These are phyloP conservation scores for Sugiyamaella valdiviana DNA, from an alignment of 805 yeast genomes.

Conservation along the genomic window DNA sequence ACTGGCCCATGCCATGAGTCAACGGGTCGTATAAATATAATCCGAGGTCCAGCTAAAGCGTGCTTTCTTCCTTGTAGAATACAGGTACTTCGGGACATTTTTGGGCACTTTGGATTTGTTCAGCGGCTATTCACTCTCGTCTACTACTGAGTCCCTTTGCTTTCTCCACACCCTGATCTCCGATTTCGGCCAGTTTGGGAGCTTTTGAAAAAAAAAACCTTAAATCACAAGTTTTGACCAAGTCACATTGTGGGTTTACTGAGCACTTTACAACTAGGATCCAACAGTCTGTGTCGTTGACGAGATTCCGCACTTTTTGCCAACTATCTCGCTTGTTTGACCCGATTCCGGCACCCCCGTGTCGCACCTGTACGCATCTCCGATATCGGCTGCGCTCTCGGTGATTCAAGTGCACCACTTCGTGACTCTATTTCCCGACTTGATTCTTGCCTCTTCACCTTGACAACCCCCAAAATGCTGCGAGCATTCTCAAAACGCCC, in stretches of 20 bases:
- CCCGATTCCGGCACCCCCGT: too few species aligned
- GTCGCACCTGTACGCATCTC: not conserved
- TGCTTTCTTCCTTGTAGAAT: too few species aligned
- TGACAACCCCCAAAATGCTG: slow-evolving; percentile 2
- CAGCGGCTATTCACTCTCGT: too few species aligned
- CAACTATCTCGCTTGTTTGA: too few species aligned
- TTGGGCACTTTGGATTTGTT: not conserved
- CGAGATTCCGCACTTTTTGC: too few species aligned
- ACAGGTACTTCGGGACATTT: not conserved
- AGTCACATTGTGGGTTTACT: not conserved
- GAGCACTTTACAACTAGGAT: too few species aligned
- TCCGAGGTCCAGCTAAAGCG: not conserved
- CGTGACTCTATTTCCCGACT: not conserved
- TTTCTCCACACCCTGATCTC: not conserved
- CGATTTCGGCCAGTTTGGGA: not conserved
- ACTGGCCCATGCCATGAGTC: not conserved
- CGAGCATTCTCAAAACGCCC: slow-evolving; percentile 4
- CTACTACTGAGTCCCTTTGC: too few species aligned
- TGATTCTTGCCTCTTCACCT: not conserved
- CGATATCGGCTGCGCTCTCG: not conserved
- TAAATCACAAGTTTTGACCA: not conserved
- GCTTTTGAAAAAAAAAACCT: not conserved
- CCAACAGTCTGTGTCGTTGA: too few species aligned
- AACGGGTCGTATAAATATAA: not conserved
- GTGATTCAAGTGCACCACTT: not conserved